phyloP scores from a whole-genome alignment of 2,329 filamentous ascomycete genomes.

The Trichoderma arundinaceum region DNA sequence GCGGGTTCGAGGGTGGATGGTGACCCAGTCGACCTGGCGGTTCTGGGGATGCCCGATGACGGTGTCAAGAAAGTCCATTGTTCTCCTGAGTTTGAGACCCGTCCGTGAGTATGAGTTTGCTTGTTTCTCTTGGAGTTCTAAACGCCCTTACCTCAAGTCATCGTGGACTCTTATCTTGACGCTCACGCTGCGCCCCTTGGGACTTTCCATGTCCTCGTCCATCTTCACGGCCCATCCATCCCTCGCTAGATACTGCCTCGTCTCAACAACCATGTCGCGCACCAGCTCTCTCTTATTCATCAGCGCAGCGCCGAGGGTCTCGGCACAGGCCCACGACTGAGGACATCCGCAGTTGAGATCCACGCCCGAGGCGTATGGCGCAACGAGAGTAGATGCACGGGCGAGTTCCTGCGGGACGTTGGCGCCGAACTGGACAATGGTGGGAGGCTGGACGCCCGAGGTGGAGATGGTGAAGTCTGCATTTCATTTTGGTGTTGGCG shows the following conservation, averaged over 20 bases:
- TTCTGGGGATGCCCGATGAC: slow-evolving; percentile 61
- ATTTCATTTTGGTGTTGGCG: background rate
- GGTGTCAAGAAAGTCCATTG: slow-evolving; percentile 66
- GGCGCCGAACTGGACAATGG: slow-evolving; percentile 71
- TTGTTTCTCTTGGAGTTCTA: background rate
- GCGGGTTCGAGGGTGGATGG: slow-evolving; percentile 70
- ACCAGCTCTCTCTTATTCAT: slow-evolving; percentile 70
- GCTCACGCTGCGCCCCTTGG: slow-evolving; percentile 63
- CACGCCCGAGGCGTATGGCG: slow-evolving; percentile 66
- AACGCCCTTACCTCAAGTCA: slow-evolving; percentile 57
- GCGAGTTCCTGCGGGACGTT: slow-evolving; percentile 66
- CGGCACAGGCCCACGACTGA: slow-evolving; percentile 73
- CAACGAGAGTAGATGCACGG: slow-evolving; percentile 65
- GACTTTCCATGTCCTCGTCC: slow-evolving; percentile 50
- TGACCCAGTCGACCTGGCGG: slow-evolving; percentile 69
- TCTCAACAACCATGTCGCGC: slow-evolving; percentile 66
- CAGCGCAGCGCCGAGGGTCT: slow-evolving; percentile 70
- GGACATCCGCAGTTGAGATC: slow-evolving; percentile 77
- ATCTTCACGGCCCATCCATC: slow-evolving; percentile 60
- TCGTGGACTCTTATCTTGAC: slow-evolving; percentile 73
- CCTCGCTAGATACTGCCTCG: slow-evolving; percentile 55
- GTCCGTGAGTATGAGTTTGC: background rate
- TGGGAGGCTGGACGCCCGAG: slow-evolving; percentile 57
- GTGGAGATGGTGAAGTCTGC: slow-evolving; percentile 67
- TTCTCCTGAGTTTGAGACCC: slow-evolving; percentile 46